Evolutionary conservation across 371 early-diverging fungal species (phyloP).

Genomic region (Blakeslea trispora): DNA sequence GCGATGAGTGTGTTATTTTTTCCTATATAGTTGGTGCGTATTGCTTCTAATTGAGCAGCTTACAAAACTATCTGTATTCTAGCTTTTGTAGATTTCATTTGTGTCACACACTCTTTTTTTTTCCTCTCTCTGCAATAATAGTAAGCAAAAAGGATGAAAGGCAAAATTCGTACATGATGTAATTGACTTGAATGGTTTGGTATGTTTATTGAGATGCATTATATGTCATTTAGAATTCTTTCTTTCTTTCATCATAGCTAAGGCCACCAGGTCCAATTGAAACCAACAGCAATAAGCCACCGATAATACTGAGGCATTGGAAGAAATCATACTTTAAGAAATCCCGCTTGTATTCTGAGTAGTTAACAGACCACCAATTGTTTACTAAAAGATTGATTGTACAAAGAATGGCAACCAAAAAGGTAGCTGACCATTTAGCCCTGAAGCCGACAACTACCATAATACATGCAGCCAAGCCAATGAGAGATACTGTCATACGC

Average conservation of each 20-base stretch:
- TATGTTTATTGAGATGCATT: neutral
- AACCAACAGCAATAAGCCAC: slow-evolving; percentile 87
- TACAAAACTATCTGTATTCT: too few species aligned
- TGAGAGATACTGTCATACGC: slow-evolving; percentile 64
- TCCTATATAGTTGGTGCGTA: too few species aligned
- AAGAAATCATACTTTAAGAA: slow-evolving; percentile 97
- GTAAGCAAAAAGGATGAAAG: too few species aligned
- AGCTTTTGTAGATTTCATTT: too few species aligned
- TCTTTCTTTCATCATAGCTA: slow-evolving; percentile 94
- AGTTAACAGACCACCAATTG: slow-evolving; percentile 93
- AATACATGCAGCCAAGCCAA: slow-evolving; percentile 80
- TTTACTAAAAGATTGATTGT: slow-evolving; percentile 87
- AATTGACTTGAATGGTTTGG: neutral
- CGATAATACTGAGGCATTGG: slow-evolving; percentile 95
- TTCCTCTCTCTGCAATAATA: too few species aligned
- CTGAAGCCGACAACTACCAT: slow-evolving; percentile 96
- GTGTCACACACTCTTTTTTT: too few species aligned
- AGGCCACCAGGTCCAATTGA: slow-evolving; percentile 90
- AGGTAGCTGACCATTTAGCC: slow-evolving; percentile 92
- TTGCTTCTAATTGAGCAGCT: too few species aligned
- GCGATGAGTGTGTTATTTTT: too few species aligned
- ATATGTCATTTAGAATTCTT: slow-evolving; percentile 35
- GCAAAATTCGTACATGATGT: neutral
- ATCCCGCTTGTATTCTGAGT: slow-evolving; percentile 71
- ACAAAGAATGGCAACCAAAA: slow-evolving; percentile 81